phyloP scores from a whole-genome alignment of 805 yeast genomes.

The Pichia scutulata region DNA sequence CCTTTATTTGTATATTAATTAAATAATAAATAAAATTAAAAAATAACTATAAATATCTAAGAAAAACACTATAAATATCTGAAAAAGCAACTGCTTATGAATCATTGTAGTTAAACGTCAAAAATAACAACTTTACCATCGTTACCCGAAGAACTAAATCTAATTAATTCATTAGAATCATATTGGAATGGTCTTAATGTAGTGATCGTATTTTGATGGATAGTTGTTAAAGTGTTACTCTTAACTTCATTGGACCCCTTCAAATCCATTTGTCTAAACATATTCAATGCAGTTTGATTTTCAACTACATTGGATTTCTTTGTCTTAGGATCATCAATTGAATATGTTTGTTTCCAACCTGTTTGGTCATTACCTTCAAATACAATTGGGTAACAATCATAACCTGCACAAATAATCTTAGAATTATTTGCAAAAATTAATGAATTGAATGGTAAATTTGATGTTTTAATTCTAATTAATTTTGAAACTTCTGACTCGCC shows the following conservation, averaged over 20 bases:
- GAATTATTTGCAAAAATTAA: conserved; percentile 60
- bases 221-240: conserved; percentile 51
- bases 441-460: conserved; percentile 73
- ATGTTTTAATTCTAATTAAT: conserved; percentile 50
- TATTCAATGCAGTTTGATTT: conserved; percentile 76
- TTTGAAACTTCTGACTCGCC: conserved; percentile 48
- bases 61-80: not conserved
- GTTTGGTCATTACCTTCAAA: conserved; percentile 55
- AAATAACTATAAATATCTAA: not conserved
- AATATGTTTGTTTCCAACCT: conserved; percentile 55
- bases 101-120: conserved; percentile 41
- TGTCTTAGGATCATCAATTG: conserved; percentile 52
- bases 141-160: conserved; percentile 70
- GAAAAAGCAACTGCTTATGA: no score
- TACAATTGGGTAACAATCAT: conserved; percentile 83
- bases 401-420: conserved; percentile 81
- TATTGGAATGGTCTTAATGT: conserved; percentile 48
- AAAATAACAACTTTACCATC: conserved; percentile 91
- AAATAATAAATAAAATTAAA: not conserved
- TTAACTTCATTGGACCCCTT: conserved; percentile 64
- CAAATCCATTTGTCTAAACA: conserved; percentile 92
- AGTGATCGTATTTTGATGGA: conserved; percentile 87
- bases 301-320: conserved; percentile 44
- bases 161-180: conserved; percentile 39
- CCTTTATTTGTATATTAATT: not conserved